Evolutionary conservation across 1,284 basidiomycete species (phyloP), one percentile per base, ranked within the genome.

Genomic region (Puccinia sorghi): DNA sequence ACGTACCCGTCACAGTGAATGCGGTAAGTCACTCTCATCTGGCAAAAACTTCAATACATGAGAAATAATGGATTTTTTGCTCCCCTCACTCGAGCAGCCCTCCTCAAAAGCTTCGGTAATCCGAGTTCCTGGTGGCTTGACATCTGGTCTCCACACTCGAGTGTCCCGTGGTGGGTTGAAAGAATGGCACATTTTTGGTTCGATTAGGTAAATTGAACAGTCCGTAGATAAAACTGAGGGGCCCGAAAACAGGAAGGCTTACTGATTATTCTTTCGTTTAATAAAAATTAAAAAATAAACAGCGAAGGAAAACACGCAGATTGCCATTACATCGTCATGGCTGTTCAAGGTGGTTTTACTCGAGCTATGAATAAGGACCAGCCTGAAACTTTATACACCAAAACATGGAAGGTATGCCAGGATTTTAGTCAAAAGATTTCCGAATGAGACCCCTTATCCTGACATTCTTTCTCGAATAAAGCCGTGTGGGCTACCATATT

Each of bases 401-500:
- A 79, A 22, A 79, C 77, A 41, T 79, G 77, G 77, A 79, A 79
- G 77, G 77, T 79, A 27, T 20, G 61, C 27, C 39, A 32, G 32
- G 32, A 1, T 32, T 32, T 4, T 32, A 32, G 11, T 3, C n/a
- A 2, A 3, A 63, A n/a, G 12, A 25, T 20, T 52, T n/a, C 20
- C 20, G 1, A 41, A 15, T n/a, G n/a, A n/a, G n/a, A n/a, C n/a
- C n/a, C n/a, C n/a, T n/a, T n/a, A n/a, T n/a, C n/a, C n/a, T n/a
- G n/a, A n/a, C n/a, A n/a, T n/a, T n/a, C n/a, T n/a, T n/a, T n/a
- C n/a, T n/a, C n/a, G n/a, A n/a, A n/a, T n/a, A n/a, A n/a, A 90
- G 90, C 89, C 92, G 81, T 91, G 91, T 25, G 91, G 90, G 80
- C 90, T 92, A 56, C 91, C 91, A 25, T 90, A 92, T 83, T 91